phyloP scores from a whole-genome alignment of 2,329 filamentous ascomycete species.

The Neospermospora avenae region DNA sequence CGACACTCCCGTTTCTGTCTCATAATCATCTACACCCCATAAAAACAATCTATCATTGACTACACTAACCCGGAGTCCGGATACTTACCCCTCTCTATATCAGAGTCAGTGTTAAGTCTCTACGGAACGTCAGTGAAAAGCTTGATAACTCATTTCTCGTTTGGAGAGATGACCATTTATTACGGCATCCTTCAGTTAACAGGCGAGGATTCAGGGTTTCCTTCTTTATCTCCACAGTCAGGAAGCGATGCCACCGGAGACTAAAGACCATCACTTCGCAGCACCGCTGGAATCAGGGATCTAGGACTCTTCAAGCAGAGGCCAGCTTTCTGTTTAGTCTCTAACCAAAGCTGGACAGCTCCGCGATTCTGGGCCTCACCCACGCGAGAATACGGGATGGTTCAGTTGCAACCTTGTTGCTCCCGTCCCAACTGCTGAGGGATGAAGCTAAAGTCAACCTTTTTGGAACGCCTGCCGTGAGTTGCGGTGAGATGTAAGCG shows the following conservation, averaged over 20 bases:
- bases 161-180: not conserved
- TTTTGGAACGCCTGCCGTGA: not conserved
- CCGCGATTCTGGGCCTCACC: not conserved
- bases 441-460: not conserved
- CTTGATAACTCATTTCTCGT: not conserved
- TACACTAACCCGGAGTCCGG: not conserved
- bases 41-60: conserved; percentile 7
- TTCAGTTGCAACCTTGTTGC: not conserved
- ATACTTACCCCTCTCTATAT: not conserved
- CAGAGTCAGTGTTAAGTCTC: not conserved
- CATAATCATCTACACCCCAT: not conserved
- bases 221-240: not conserved
- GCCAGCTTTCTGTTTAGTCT: not conserved
- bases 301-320: not conserved
- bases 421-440: not conserved
- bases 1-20: not conserved
- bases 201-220: not conserved
- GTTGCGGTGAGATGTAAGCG: not conserved
- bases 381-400: not conserved
- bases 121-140: not conserved
- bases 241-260: not conserved
- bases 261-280: not conserved
- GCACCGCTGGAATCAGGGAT: not conserved
- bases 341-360: not conserved
- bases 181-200: not conserved